Conservation (phyloP, 2,329 filamentous ascomycete genomes). For the Sporothrix brunneoviolacea region DNA sequence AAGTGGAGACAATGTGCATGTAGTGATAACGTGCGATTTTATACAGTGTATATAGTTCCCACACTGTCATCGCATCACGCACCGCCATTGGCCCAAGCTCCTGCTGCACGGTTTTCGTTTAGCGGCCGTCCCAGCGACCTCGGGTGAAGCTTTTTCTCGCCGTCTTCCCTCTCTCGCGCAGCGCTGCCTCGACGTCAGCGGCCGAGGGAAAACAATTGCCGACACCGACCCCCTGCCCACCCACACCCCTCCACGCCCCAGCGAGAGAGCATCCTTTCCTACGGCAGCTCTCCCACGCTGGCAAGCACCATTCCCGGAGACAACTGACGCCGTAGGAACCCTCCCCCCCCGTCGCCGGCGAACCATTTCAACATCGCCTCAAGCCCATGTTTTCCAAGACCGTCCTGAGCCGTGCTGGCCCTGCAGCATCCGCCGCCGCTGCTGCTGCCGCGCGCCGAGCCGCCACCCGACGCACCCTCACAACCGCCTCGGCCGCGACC, state of each 20-base stretch:
- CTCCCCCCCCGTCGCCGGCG: too few relatives aligned
- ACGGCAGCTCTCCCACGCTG: constrained; percentile 1
- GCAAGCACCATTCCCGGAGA: too few relatives aligned
- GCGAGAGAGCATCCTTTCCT: background rate
- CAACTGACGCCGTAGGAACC: too few relatives aligned
- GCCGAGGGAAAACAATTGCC: constrained; percentile 16
- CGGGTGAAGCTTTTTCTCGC: constrained; percentile 15
- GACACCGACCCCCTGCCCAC: constrained; percentile 4
- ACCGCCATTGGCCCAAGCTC: background rate
- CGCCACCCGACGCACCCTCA: constrained; percentile 1
- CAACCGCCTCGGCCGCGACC: background rate
- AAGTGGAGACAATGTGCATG: too few relatives aligned
- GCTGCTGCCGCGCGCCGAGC: background rate
- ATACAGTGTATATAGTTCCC: background rate
- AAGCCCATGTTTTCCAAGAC: constrained; percentile 49
- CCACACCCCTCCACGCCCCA: background rate
- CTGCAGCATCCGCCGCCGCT: constrained; percentile 39
- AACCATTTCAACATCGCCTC: background rate
- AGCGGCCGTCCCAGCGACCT: constrained; percentile 8
- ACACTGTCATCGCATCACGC: background rate
- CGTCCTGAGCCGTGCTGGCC: constrained; percentile 47
- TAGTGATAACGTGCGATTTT: background rate
- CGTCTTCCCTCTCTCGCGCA: constrained; percentile 1
- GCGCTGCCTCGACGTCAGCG: constrained; percentile 7
- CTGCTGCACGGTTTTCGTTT: background rate